Evolutionary conservation across 345 rosid genomes (phyloP).

Genomic region (Alliaria petiolata): DNA sequence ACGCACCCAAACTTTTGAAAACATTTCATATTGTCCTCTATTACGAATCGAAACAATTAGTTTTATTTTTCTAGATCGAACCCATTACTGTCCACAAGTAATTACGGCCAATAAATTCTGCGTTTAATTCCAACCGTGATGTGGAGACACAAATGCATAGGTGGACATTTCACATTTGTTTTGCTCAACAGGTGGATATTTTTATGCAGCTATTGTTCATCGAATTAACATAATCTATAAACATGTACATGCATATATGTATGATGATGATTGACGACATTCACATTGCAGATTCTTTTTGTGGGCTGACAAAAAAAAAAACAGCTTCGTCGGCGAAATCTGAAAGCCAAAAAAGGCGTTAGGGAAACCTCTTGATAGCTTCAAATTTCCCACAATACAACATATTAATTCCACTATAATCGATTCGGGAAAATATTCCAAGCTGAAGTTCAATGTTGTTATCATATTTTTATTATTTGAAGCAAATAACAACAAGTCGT

Average conservation of each 20-base stretch:
- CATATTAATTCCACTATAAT: no score
- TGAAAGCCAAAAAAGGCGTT: background rate
- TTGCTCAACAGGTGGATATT: no score
- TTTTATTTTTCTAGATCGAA: no score
- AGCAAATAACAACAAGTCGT: slow-evolving; percentile 61
- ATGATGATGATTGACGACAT: background rate
- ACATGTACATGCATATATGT: background rate
- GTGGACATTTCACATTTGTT: no score
- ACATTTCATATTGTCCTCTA: background rate
- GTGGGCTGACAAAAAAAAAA: background rate
- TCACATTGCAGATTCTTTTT: background rate
- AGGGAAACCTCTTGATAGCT: background rate
- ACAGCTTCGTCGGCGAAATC: background rate
- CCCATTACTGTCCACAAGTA: background rate
- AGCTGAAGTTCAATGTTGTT: no score
- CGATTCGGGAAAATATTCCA: no score
- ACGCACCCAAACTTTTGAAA: background rate
- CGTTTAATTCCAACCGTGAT: background rate
- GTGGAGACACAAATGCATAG: no score
- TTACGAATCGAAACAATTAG: background rate
- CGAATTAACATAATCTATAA: background rate
- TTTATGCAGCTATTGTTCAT: background rate
- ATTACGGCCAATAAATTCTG: background rate
- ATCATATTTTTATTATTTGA: no score
- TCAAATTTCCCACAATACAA: no score